Percentiles rank a stretch among this genome's conserved stretches.
phyloP scores from a whole-genome alignment of 345 rosid genomes.

The Eucalyptus paniculata region DNA sequence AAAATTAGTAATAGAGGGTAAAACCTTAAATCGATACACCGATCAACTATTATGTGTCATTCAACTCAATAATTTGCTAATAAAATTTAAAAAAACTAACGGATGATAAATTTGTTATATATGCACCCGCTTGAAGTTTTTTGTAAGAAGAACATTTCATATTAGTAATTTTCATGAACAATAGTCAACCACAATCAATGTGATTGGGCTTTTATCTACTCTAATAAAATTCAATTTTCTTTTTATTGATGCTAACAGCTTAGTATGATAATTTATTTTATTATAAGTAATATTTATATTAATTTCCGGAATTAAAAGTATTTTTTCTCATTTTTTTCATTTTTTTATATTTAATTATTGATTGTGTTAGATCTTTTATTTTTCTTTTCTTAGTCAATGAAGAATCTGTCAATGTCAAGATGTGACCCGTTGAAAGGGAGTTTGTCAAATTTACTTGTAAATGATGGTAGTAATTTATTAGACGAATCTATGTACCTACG shows the following conservation, averaged over 20 bases:
- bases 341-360: too few relatives aligned
- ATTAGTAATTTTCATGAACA: not conserved
- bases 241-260: too few relatives aligned
- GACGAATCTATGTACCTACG: not conserved
- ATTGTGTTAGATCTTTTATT: too few relatives aligned
- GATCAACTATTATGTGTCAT: fast-evolving
- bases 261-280: too few relatives aligned
- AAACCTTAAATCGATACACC: fast-evolving
- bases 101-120: too few relatives aligned
- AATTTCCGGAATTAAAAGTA: too few relatives aligned
- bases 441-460: not conserved
- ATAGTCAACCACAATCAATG: not conserved
- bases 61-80: fast-evolving
- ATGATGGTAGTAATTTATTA: not conserved
- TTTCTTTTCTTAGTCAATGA: too few relatives aligned
- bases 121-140: too few relatives aligned
- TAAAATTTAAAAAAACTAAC: too few relatives aligned
- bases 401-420: not conserved
- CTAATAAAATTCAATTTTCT: not conserved
- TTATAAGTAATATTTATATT: too few relatives aligned
- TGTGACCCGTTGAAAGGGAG: not conserved
- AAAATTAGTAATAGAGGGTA: too few relatives aligned
- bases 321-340: fast-evolving
- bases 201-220: not conserved
- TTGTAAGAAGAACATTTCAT: too few relatives aligned